These are phyloP conservation scores for Phytophthora capsici DNA, from an alignment of 352 stramenopile genomes.

Conservation along the genomic window DNA sequence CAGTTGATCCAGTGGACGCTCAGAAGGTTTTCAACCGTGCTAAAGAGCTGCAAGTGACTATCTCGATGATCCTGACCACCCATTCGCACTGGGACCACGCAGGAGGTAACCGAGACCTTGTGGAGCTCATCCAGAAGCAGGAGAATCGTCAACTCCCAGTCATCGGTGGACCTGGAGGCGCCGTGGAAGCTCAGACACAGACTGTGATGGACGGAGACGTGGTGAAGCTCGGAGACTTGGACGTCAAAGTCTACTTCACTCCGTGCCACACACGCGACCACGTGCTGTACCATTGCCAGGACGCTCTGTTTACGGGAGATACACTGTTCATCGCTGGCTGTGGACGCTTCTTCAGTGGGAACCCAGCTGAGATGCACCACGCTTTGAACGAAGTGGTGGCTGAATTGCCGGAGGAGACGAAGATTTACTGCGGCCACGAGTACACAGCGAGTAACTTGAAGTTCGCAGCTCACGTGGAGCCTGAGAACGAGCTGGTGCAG, in stretches of 20 bases:
- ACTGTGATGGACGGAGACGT: constrained; percentile 71
- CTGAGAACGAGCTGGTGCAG: constrained; percentile 74
- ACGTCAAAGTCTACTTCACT: constrained; percentile 77
- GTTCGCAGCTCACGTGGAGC: constrained; percentile 91
- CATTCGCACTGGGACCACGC: constrained; percentile 93
- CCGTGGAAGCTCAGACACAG: constrained; percentile 64
- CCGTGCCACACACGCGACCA: constrained; percentile 94
- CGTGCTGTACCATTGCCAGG: constrained; percentile 75
- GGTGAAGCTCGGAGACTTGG: constrained; percentile 68
- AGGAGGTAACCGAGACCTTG: constrained; percentile 85
- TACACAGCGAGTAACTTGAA: constrained; percentile 92
- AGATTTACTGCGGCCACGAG: constrained; percentile 93
- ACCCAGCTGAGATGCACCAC: constrained; percentile 86
- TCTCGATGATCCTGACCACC: constrained; percentile 91
- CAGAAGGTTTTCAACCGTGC: constrained; percentile 77
- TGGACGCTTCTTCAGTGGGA: constrained; percentile 86
- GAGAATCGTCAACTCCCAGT: constrained; percentile 60
- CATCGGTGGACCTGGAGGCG: constrained; percentile 74
- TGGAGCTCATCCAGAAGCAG: constrained; percentile 45
- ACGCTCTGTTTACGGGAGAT: constrained; percentile 91
- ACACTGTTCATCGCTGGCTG: constrained; percentile 93
- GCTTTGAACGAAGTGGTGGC: constrained; percentile 84
- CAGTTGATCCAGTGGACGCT: constrained; percentile 90
- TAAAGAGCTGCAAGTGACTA: constrained; percentile 58
- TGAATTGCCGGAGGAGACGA: constrained; percentile 66